phyloP scores from a whole-genome alignment of 176 grass and related monocot species.

The Musa acuminata region DNA sequence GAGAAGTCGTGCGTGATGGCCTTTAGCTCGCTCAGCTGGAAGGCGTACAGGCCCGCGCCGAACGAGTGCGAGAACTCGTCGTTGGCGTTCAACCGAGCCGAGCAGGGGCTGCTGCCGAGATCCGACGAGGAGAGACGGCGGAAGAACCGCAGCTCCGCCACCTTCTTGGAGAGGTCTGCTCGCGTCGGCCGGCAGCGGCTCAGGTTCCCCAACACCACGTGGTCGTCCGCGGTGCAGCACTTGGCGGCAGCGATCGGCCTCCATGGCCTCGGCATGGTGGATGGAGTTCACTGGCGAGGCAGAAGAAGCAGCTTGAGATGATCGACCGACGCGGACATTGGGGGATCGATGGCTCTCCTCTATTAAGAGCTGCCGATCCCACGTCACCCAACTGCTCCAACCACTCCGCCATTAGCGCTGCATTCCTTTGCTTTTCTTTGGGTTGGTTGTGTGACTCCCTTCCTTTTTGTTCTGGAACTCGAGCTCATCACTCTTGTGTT shows the following conservation, averaged over 20 bases:
- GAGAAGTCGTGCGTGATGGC: slow-evolving; percentile 86
- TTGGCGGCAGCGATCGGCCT: slow-evolving; percentile 57
- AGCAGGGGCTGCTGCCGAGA: slow-evolving; percentile 32
- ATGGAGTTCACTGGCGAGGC: background rate
- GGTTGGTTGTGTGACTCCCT: too few species aligned
- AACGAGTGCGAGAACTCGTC: slow-evolving; percentile 14
- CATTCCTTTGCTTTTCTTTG: background rate
- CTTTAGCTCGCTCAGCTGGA: slow-evolving; percentile 68
- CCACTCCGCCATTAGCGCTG: background rate
- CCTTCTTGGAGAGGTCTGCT: slow-evolving; percentile 56
- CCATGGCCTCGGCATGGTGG: slow-evolving; percentile 43
- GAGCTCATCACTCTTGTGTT: too few species aligned
- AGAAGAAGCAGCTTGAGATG: background rate
- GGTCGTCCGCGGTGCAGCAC: slow-evolving; percentile 79
- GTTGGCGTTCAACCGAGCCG: slow-evolving; percentile 4
- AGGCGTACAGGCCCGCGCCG: slow-evolving; percentile 48
- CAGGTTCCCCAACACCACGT: slow-evolving; percentile 48
- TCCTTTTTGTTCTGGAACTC: too few species aligned
- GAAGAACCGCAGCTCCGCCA: slow-evolving; percentile 58
- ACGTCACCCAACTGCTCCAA: slow-evolving; percentile 2
- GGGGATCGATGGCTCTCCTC: background rate
- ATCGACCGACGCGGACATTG: background rate
- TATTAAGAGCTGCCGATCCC: background rate
- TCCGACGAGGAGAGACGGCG: slow-evolving; percentile 28
- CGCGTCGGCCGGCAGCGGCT: slow-evolving; percentile 47